Evolutionary conservation across 2,329 filamentous ascomycete species (phyloP).

Genomic region (Aspergillus quadricinctus): DNA sequence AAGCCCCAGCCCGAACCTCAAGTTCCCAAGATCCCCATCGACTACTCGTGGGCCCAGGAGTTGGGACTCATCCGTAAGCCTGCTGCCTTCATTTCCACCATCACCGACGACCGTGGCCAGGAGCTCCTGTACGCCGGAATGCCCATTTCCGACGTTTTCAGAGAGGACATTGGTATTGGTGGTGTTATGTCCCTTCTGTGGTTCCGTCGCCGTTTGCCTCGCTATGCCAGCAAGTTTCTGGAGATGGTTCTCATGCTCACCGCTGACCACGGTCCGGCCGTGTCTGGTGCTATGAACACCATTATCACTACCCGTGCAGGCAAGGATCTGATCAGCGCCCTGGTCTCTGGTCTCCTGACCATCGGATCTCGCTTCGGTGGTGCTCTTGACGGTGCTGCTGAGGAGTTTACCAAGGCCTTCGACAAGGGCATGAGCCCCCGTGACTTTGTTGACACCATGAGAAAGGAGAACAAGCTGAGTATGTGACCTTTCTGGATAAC

Average conservation of each 20-base stretch:
- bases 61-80: conserved; percentile 99
- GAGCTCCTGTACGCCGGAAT: conserved; percentile 98
- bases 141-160: conserved; percentile 99
- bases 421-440: conserved; percentile 97
- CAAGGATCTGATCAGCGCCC: conserved; percentile 93
- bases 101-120: conserved; percentile 98
- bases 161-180: conserved; percentile 96
- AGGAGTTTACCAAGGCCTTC: conserved; percentile 97
- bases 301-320: conserved; percentile 99
- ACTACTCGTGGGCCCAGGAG: conserved; percentile 99
- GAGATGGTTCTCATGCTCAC: conserved; percentile 99
- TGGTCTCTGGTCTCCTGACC: conserved; percentile 94
- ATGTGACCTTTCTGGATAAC: conserved; percentile 31
- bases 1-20: conserved; percentile 81
- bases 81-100: conserved; percentile 98
- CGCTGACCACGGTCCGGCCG: conserved; percentile 96
- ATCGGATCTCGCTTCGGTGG: conserved; percentile 98
- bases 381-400: conserved; percentile 93
- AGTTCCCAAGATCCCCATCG: conserved; percentile 98
- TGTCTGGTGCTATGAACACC: conserved; percentile 99
- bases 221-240: conserved; percentile 96
- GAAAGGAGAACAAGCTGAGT: conserved; percentile 99
- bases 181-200: conserved; percentile 99
- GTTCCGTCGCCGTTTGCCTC: conserved; percentile 96
- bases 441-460: conserved; percentile 98